Evolutionary conservation across 108 stramenopile genomes (phyloP), one percentile per base, ranked within the genome.

Genomic region (Nitzschia sp.): DNA sequence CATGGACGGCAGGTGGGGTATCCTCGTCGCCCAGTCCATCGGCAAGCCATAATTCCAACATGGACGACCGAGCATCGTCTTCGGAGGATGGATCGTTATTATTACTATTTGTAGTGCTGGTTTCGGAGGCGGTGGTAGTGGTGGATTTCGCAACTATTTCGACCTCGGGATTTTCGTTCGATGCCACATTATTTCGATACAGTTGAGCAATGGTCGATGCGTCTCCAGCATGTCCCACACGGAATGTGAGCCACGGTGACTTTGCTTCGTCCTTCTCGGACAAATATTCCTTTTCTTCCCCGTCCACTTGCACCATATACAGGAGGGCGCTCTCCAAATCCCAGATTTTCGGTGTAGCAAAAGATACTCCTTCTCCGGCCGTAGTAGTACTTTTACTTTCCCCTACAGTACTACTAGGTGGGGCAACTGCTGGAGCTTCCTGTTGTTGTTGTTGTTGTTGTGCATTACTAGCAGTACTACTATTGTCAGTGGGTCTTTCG

Each of bases 21-120:
- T 71, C 73, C 47, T 83, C 77, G 59, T 83, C 77, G 33, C 82
- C 82, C 0, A 83, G 48, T 30, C 69, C 82, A 21, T 73, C 73
- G 2, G 77, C 70, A 29, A 83, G 60, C 68, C 73, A 68, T 16
- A 74, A 36, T 55, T 83, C 77, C 3, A 78, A 50, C 44, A 53
- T 52, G 22, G 67, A 58, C 0, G 68, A 55, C 8, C 47, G 26
- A 1, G 53, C 15, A 28, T 53, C 67, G 22, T 58, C 67, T 9
- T 68, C 78, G 16, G 45, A 35, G n/a, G 32, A 32, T 3, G 22
- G 48, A 2, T 45, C 62, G n/a, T n/a, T n/a, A n/a, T n/a, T n/a
- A n/a, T 26, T 31, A 0, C 2, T 44, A 11, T 19, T 72, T 53
- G 3, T 54, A n/a, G 52, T 61, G 41, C 6, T n/a, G n/a, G n/a